Conservation (phyloP, 1,139 yeast species). For the Kodamaea derodonti region DNA sequence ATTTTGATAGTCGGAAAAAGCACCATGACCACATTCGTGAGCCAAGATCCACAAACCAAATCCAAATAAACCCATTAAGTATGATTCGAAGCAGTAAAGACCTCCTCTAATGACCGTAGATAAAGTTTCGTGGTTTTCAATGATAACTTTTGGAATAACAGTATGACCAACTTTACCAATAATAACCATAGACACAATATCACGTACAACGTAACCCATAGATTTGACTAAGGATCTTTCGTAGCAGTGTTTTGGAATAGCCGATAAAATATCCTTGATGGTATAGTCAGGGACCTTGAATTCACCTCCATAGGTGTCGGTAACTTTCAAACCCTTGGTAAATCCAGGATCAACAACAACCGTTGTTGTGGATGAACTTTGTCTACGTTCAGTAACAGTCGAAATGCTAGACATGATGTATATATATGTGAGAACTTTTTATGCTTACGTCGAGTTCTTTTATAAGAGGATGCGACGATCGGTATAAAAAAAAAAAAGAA, state of each 20-base stretch:
- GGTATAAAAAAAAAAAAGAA: no score
- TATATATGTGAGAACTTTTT: no score
- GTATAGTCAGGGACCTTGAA: constrained; percentile 61
- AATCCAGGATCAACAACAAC: constrained; percentile 15
- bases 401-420: background rate
- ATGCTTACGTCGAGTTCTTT: background rate
- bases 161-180: constrained; percentile 46
- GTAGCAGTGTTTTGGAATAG: constrained; percentile 62
- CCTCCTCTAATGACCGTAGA: constrained; percentile 44
- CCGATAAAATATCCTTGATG: constrained; percentile 56
- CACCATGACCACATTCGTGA: constrained; percentile 66
- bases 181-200: constrained; percentile 40
- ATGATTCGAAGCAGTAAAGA: constrained; percentile 54
- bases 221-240: constrained; percentile 49
- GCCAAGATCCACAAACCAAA: constrained; percentile 64
- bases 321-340: constrained; percentile 31
- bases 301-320: constrained; percentile 53
- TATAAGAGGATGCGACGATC: background rate
- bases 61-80: constrained; percentile 42
- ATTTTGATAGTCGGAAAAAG: constrained; percentile 53
- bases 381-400: background rate
- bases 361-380: constrained; percentile 29
- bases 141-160: constrained; percentile 44
- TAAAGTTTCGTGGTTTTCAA: constrained; percentile 27
- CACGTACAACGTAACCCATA: constrained; percentile 56